A percentile compares a stretch with the other conserved stretches of the same genome.
Evolutionary conservation across 1,284 basidiomycete species (phyloP).

Genomic region (Fomitopsis betulina): DNA sequence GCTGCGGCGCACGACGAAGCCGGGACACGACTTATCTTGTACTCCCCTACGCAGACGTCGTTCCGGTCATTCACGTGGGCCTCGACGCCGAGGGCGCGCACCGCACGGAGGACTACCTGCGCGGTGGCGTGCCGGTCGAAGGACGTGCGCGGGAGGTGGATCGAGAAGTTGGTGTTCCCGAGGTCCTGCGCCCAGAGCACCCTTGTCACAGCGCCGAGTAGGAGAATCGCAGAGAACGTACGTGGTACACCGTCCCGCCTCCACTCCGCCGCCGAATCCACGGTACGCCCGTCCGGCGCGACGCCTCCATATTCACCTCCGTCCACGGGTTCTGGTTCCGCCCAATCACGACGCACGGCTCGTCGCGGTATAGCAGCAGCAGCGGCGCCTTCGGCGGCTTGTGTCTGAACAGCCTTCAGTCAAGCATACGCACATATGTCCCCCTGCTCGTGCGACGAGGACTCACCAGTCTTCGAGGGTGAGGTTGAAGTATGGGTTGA

Average conservation of each 20-base stretch:
- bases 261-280: conserved; percentile 88
- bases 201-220: neutral
- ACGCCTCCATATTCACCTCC: conserved; percentile 75
- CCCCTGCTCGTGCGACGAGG: neutral
- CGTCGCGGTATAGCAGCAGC: conserved; percentile 86
- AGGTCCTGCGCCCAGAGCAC: conserved; percentile 62
- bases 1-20: conserved; percentile 1
- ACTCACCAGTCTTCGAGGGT: conserved; percentile 89
- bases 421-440: neutral
- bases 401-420: conserved; percentile 77
- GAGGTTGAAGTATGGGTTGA: conserved; percentile 91
- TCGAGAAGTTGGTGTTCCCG: conserved; percentile 97
- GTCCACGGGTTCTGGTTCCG: conserved; percentile 99
- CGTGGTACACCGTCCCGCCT: conserved; percentile 98
- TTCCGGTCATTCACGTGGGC: conserved; percentile 87
- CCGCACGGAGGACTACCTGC: conserved; percentile 73
- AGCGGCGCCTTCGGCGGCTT: conserved; percentile 64
- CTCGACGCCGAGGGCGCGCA: conserved; percentile 69
- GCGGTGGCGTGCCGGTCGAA: conserved; percentile 86
- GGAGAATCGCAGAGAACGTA: conserved; percentile 35
- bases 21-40: conserved; percentile 71
- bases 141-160: conserved; percentile 78
- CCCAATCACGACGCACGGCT: conserved; percentile 91
- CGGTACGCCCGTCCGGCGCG: conserved; percentile 55
- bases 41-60: conserved; percentile 78